A percentile compares a stretch with the other conserved stretches of the same genome.
These are phyloP conservation scores for Hypoxylon sp. DNA, from an alignment of 2,329 filamentous ascomycete species.

Conservation along the genomic window DNA sequence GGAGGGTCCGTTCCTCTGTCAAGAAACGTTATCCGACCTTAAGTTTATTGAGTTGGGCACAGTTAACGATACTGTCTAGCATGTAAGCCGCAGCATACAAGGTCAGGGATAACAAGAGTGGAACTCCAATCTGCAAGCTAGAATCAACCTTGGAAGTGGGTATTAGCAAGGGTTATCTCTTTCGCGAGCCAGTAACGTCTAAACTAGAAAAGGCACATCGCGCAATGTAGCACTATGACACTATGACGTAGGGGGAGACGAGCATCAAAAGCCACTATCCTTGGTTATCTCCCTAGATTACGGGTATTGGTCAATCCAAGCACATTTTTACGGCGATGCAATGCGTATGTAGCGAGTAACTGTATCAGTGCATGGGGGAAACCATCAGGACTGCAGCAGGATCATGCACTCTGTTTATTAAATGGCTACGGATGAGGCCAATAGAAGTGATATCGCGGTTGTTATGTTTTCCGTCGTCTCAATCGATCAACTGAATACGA, in stretches of 20 bases:
- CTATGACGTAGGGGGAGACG: conserved; percentile 38
- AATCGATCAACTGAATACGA: conserved; percentile 33
- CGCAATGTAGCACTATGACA: conserved; percentile 3
- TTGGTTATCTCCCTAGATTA: conserved; percentile 34
- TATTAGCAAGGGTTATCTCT: conserved; percentile 24
- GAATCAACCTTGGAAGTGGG: conserved; percentile 13
- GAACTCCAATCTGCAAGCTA: conserved; percentile 18
- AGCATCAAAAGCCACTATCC: conserved; percentile 29
- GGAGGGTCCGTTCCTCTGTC: conserved; percentile 5
- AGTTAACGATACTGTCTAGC: conserved; percentile 17
- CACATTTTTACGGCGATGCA: conserved; percentile 19
- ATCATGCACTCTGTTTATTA: conserved; percentile 43
- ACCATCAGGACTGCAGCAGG: conserved; percentile 32
- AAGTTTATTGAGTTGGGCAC: conserved; percentile 24
- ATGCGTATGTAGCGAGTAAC: conserved; percentile 34
- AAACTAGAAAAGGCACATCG: conserved; percentile 20
- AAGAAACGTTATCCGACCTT: conserved; percentile 28
- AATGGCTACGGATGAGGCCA: conserved; percentile 26
- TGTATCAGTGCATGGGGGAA: conserved; percentile 26
- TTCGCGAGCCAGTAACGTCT: conserved; percentile 20
- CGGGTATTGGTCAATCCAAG: conserved; percentile 37
- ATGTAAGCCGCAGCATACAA: conserved; percentile 16
- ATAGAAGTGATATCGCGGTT: conserved; percentile 14
- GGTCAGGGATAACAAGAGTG: conserved; percentile 19
- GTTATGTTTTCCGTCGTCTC: conserved; percentile 12